Evolutionary conservation across 257 asterid genomes (phyloP), one percentile per base, ranked within the genome.

Genomic region (Jacaranda mimosifolia): DNA sequence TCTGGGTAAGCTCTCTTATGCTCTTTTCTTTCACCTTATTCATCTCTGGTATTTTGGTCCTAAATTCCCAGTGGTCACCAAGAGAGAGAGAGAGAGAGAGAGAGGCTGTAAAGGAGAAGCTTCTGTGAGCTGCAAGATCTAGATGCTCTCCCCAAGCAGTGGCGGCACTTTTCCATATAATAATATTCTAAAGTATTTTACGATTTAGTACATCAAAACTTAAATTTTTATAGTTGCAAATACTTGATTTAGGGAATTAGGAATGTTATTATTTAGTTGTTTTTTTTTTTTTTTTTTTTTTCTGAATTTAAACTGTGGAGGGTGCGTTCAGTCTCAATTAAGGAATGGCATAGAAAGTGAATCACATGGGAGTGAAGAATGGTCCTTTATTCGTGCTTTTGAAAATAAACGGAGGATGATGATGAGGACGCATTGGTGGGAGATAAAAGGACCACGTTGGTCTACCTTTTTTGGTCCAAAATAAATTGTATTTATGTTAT

Each of bases 61-160:
- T 81, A 70, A 84, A 73, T 59, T 75, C 77, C 70, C 84, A 42
- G 42, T 64, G 57, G 57, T 51, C 39, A 57, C 68, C 63, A 10
- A 66, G 71, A 81, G 55, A 43, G 63, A 70, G 79, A 60, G 46
- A 53, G 49, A 53, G 40, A 65, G 65, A 76, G 65, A 71, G 70
- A 78, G 77, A 58, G 65, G n/a, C 65, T 79, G 87, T 79, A 75
- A 83, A 86, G 89, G 82, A 80, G 92, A 86, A 90, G 89, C 93
- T 89, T 90, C 88, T 65, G 70, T 77, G 76, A 21, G 66, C 84
- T 84, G 88, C 85, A 86, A 93, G 96, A 93, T 91, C 96, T 87
- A 70, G 83, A 77, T 84, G 78, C 87, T 82, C 78, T 52, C 64
- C 59, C 38, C 57, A 77, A 74, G 80, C 88, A 85, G 76, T 73